These are phyloP conservation scores for Xanthoconium separans DNA, from an alignment of 1,284 basidiomycete genomes.

Conservation along the genomic window DNA sequence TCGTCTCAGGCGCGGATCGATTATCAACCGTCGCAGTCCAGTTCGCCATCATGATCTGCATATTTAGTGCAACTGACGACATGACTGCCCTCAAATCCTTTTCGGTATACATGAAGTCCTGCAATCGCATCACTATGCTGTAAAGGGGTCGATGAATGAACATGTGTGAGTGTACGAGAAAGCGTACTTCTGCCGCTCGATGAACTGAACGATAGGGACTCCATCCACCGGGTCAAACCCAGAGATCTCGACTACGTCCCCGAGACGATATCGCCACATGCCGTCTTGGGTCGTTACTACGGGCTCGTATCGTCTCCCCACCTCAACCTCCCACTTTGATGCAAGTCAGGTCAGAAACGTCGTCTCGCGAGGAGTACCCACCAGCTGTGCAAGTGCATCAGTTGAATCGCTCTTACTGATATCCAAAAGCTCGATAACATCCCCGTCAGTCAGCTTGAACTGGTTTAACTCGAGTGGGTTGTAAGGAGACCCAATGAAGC, in stretches of 20 bases:
- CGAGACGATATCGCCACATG: slow-evolving; percentile 26
- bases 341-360: slow-evolving; percentile 3
- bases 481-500: slow-evolving; percentile 3
- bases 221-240: slow-evolving; percentile 23
- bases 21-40: too few species aligned
- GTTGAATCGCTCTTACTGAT: slow-evolving; percentile 5
- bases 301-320: too few species aligned
- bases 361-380: slow-evolving; percentile 1
- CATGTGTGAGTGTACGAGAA: neutral
- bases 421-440: slow-evolving; percentile 20
- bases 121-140: slow-evolving; percentile 12
- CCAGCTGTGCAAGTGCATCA: slow-evolving; percentile 5
- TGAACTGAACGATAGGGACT: slow-evolving; percentile 17
- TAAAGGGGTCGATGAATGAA: neutral
- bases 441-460: neutral
- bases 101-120: slow-evolving; percentile 14
- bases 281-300: slow-evolving; percentile 21
- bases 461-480: slow-evolving; percentile 6
- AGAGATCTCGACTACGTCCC: slow-evolving; percentile 23
- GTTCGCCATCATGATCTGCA: too few species aligned
- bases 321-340: too few species aligned
- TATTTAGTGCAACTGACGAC: neutral
- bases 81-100: slow-evolving; percentile 10
- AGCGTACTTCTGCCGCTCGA: slow-evolving; percentile 15
- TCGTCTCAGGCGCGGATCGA: slow-evolving; percentile 3